Evolutionary conservation across 1,284 basidiomycete genomes (phyloP), one percentile per base, ranked within the genome.

Genomic region (Ganoderma sp.): DNA sequence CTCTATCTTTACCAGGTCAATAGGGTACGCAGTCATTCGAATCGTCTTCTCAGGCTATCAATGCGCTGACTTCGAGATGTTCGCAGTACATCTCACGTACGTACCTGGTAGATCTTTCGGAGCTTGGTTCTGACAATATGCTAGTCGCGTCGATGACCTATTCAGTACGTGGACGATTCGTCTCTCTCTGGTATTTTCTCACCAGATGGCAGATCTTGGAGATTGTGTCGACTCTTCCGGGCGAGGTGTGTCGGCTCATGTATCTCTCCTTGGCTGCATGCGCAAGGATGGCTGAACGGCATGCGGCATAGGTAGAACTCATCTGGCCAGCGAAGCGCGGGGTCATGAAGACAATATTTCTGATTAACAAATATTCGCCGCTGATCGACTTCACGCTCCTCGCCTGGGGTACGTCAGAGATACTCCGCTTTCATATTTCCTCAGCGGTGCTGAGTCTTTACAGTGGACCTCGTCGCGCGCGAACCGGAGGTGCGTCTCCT

Each of bases 291-390:
- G 15, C 28, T 57, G 17, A 37, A 37, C 15, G 32, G 17, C 8
- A 57, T 37, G 4, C 7, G 15, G 15, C 12, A 7, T 54, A 57
- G 56, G 32, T 57, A 5, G 17, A 28, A 15, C 8, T 37, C 17
- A 57, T 57, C 19, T 57, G 56, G 56, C 28, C 56, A 4, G 34
- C 56, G 7, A 57, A n/a, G 9, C 28, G 56, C 25, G 34, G 56
- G 2, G 9, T 37, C 19, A 57, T 57, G 56, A 57, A 57, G 56
- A 32, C 28, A 1, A 7, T 57, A 8, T 57, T 34, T 19, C 56
- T 57, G 4, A n/a, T 57, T 32, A 57, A 57, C 17, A 57, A 57
- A 57, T 57, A 57, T n/a, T 34, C 56, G 5, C 56, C 32, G 4
- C 19, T 34, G 2, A 19, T 57, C 17, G 56, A 57, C 32, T 34